Conservation (phyloP, 2,329 filamentous ascomycete genomes). For the Penicillium olsonii region DNA sequence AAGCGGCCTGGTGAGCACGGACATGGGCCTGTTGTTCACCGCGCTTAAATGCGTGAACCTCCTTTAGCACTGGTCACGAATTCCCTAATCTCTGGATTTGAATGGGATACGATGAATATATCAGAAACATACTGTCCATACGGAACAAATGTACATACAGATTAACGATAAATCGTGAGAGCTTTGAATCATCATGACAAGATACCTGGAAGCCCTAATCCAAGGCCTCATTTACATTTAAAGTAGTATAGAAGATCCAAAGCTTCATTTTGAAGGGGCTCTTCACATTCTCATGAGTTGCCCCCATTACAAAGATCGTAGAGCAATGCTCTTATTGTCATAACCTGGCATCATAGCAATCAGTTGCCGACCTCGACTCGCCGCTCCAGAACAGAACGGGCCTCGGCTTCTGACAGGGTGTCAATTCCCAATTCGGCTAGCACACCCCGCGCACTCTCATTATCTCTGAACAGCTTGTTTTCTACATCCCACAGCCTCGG, state of each 20-base stretch:
- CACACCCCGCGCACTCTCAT: slow-evolving; percentile 49
- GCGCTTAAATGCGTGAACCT: slow-evolving; percentile 5
- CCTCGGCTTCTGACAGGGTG: slow-evolving; percentile 47
- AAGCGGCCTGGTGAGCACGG: slow-evolving; percentile 36
- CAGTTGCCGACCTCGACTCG: slow-evolving; percentile 47
- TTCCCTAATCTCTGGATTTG: not conserved
- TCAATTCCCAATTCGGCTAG: slow-evolving; percentile 47
- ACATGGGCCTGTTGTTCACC: slow-evolving; percentile 38
- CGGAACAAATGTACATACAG: too few species aligned
- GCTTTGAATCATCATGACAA: too few species aligned
- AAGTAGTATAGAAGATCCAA: too few species aligned
- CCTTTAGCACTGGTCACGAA: slow-evolving; percentile 9
- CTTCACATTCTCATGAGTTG: too few species aligned
- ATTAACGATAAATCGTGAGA: too few species aligned
- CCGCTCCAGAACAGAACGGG: slow-evolving; percentile 47
- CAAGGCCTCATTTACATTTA: too few species aligned
- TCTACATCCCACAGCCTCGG: slow-evolving; percentile 49
- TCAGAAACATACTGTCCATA: too few species aligned
- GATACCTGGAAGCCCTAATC: too few species aligned
- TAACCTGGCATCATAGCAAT: slow-evolving; percentile 2
- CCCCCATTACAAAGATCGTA: not conserved
- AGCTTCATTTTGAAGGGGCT: too few species aligned
- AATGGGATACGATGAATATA: not conserved
- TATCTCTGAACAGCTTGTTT: slow-evolving; percentile 49
- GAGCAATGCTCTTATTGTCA: not conserved